Evolutionary conservation across 306 rosid genomes (phyloP), one percentile per base, ranked within the genome.

Genomic region (Fragaria nilgerrensis): DNA sequence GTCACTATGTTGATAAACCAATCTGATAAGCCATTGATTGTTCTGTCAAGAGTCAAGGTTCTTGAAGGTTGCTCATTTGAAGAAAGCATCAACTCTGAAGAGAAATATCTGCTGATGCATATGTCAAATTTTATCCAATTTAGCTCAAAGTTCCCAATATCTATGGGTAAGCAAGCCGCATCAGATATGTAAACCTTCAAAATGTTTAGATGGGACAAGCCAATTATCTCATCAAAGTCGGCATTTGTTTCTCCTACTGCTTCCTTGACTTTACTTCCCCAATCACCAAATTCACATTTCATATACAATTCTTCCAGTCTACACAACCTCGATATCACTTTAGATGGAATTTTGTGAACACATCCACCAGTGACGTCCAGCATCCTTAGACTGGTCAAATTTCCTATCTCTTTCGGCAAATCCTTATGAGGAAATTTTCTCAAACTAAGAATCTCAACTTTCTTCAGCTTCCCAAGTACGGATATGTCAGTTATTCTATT

Each of bases 361-460:
- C 0, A 0, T 22, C 64, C 64, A 22, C 64, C 64, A 58, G 64
- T 58, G 14, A 58, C 29, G 5, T 58, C 64, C 64, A 58, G 14
- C 64, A 58, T 9, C 64, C 64, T 58, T n/a, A 58, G 32, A 23
- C 14, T 58, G 32, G 64, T 58, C 64, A 58, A 9, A 55, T 62
- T 23, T 19, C n/a, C 59, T 13, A 75, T 25, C 5, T 62, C 61
- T 75, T 63, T 39, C 2, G 72, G 79, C 9, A 75, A 64, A 3
- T 27, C 32, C 9, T 23, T 13, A 5, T 23, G n/a, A n/a, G 6
- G 17, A 5, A 52, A 45, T 61, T 15, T 39, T 17, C 32, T 63
- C 43, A 75, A 41, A 25, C 79, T 75, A 45, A 75, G 79, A 58
- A 58, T 58, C 64, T 58, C 64, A 0, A 58, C 5, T 58, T 58